Evolutionary conservation across 257 asterid species (phyloP).

Genomic region (Schizonepeta tenuifolia): DNA sequence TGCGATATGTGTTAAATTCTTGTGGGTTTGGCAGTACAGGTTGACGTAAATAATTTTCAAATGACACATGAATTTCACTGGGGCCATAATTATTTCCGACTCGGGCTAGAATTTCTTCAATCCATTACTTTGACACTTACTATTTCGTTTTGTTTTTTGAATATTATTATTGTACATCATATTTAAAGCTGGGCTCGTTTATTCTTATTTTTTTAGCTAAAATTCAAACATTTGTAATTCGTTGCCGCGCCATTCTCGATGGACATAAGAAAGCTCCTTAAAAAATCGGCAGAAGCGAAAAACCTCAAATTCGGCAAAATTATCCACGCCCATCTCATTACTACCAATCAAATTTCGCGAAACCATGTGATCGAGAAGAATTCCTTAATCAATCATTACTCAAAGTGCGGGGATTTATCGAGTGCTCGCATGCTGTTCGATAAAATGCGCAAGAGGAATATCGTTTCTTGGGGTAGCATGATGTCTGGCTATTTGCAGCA

Average conservation of each 20-base stretch:
- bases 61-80: no score
- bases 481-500: conserved; percentile 71
- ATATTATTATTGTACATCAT: no score
- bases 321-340: conserved; percentile 71
- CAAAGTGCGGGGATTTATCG: conserved; percentile 58
- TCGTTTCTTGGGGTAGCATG: conserved; percentile 76
- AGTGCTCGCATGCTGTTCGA: conserved; percentile 70
- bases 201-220: no score
- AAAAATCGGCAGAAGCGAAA: conserved; percentile 51
- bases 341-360: conserved; percentile 49
- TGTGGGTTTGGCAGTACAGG: no score
- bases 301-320: conserved; percentile 59
- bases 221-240: no score
- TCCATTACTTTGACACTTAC: no score
- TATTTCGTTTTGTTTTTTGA: no score
- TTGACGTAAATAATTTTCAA: no score
- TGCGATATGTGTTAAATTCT: no score
- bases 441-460: conserved; percentile 64
- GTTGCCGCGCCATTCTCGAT: conserved; percentile 7
- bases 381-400: conserved; percentile 61
- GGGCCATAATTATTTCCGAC: no score
- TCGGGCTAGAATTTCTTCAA: no score
- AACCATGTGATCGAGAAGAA: conserved; percentile 59
- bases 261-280: conserved; percentile 54
- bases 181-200: no score